A percentile compares a stretch with the other conserved stretches of the same genome.
Conservation (phyloP, 2,329 filamentous ascomycete genomes). For the Fusarium odoratissimum region DNA sequence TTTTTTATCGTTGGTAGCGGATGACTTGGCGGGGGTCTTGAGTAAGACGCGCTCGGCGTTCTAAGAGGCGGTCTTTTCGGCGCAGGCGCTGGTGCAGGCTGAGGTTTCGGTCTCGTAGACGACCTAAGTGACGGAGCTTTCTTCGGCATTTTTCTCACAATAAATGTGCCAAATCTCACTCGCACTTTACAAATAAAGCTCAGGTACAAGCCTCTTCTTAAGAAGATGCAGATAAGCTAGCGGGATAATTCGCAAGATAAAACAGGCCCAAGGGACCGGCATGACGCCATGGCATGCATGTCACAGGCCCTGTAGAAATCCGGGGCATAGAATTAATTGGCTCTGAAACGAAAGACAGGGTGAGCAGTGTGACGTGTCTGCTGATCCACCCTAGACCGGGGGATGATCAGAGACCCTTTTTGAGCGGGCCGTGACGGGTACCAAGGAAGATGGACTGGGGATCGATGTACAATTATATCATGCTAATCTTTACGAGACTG, state of each 20-base stretch:
- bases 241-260: slow-evolving; percentile 1
- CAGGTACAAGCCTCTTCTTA: slow-evolving; percentile 9
- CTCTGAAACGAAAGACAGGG: slow-evolving; percentile 8
- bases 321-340: slow-evolving; percentile 32
- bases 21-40: slow-evolving; percentile 31
- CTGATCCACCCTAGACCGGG: slow-evolving; percentile 37
- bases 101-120: slow-evolving; percentile 32
- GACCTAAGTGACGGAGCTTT: slow-evolving; percentile 24
- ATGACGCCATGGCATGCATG: slow-evolving; percentile 42
- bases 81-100: slow-evolving; percentile 17
- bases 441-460: slow-evolving; percentile 5
- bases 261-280: slow-evolving; percentile 10
- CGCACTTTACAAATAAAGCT: neutral
- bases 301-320: slow-evolving; percentile 24
- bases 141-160: slow-evolving; percentile 28
- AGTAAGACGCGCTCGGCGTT: slow-evolving; percentile 1
- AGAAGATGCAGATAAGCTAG: neutral
- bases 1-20: neutral
- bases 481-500: fast-evolving
- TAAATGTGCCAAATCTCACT: neutral
- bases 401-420: slow-evolving; percentile 10
- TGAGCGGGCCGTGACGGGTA: slow-evolving; percentile 18
- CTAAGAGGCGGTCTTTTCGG: slow-evolving; percentile 21
- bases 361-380: slow-evolving; percentile 42
- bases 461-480: slow-evolving; percentile 29